phyloP scores from a whole-genome alignment of 2,329 filamentous ascomycete species.

The Berkeleyomyces rouxiae region DNA sequence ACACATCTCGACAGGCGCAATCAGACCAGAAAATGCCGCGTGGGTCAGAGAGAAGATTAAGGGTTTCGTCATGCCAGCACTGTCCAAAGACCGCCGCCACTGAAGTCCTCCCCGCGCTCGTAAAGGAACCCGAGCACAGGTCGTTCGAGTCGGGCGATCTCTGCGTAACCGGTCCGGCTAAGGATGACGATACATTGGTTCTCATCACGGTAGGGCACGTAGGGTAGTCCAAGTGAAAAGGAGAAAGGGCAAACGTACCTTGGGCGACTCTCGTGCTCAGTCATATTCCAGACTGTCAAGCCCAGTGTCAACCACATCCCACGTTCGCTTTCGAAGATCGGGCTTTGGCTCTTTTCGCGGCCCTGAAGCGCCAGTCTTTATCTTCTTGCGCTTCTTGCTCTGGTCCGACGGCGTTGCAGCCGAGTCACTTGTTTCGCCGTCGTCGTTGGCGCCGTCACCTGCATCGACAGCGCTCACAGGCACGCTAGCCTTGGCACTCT shows the following conservation, averaged over 20 bases:
- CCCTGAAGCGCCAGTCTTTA: conserved; percentile 19
- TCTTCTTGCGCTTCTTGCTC: conserved; percentile 23
- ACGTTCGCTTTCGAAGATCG: conserved; percentile 48
- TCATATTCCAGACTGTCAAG: conserved; percentile 45
- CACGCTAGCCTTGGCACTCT: not conserved
- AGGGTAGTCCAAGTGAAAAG: conserved; percentile 13
- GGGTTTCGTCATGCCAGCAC: conserved; percentile 21
- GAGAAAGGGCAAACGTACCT: conserved; percentile 14
- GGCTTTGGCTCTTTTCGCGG: conserved; percentile 31
- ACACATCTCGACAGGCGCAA: not conserved
- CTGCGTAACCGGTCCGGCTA: conserved; percentile 49
- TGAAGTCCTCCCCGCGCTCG: conserved; percentile 5
- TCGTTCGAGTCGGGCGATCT: conserved; percentile 8
- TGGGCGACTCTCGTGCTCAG: conserved; percentile 22
- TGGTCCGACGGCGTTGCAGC: conserved; percentile 15
- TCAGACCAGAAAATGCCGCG: not conserved
- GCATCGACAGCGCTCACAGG: too few species aligned
- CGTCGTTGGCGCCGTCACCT: conserved; percentile 15
- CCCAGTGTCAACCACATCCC: conserved; percentile 47
- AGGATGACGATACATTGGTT: conserved; percentile 85
- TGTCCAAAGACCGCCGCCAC: conserved; percentile 3
- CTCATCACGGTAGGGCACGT: conserved; percentile 50
- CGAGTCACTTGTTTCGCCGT: conserved; percentile 4
- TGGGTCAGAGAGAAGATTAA: conserved; percentile 39
- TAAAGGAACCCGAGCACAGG: not conserved